These are phyloP conservation scores for Penicillium alfredii DNA, from an alignment of 495 filamentous ascomycete genomes.

Conservation along the genomic window DNA sequence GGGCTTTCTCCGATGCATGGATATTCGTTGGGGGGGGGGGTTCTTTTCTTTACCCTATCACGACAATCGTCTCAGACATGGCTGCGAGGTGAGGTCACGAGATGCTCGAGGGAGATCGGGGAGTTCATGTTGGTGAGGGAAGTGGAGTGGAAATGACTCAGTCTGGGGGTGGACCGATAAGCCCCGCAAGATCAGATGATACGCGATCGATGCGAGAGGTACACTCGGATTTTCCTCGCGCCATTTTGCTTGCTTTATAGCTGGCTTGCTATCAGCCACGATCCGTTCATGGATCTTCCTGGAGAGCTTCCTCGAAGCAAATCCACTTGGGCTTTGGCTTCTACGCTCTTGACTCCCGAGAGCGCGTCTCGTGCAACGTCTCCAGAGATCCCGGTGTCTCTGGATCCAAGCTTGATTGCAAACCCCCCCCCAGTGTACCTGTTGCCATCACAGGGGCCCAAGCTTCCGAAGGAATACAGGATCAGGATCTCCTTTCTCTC, in stretches of 20 bases:
- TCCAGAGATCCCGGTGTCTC: neutral
- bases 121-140: neutral
- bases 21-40: too few relatives aligned
- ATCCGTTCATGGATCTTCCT: too few relatives aligned
- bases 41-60: constrained; percentile 35
- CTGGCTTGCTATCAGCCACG: too few relatives aligned
- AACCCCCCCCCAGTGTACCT: constrained; percentile 10
- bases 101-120: constrained; percentile 4
- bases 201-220: constrained; percentile 3
- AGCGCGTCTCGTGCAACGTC: too few relatives aligned
- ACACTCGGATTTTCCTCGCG: too few relatives aligned
- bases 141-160: neutral
- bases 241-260: too few relatives aligned
- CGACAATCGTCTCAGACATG: constrained; percentile 34
- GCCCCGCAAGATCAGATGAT: constrained; percentile 16
- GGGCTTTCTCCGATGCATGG: too few relatives aligned
- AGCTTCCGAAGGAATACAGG: constrained; percentile 22
- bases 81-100: neutral
- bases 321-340: too few relatives aligned
- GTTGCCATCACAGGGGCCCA: constrained; percentile 21
- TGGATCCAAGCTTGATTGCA: constrained; percentile 16
- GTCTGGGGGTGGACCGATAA: constrained; percentile 15
- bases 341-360: too few relatives aligned
- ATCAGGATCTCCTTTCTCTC: too few relatives aligned
- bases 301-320: too few relatives aligned